Percentiles rank a stretch among this genome's conserved stretches.
phyloP scores from a whole-genome alignment of 2,329 filamentous ascomycete species.

The Trichoderma citrinoviride region DNA sequence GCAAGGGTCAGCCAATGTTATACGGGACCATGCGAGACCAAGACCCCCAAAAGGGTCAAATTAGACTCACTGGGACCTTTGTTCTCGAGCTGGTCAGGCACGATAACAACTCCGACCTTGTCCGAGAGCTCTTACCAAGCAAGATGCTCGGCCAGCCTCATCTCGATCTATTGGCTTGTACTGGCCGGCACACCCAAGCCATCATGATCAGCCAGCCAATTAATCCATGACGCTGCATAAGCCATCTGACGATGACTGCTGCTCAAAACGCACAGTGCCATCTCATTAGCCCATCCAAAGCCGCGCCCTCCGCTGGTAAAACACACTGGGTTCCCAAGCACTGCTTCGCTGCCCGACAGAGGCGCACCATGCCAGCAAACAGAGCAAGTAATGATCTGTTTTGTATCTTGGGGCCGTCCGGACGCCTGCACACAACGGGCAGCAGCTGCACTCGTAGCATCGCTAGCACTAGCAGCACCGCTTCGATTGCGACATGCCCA shows the following conservation, averaged over 20 bases:
- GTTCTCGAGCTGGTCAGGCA: not conserved
- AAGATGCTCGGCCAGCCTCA: not conserved
- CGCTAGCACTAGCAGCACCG: not conserved
- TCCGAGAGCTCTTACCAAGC: not conserved
- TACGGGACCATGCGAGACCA: not conserved
- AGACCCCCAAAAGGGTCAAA: not conserved
- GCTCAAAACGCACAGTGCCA: not conserved
- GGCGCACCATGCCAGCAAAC: not conserved
- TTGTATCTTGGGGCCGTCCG: not conserved
- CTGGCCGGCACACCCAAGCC: not conserved
- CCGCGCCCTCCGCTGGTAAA: not conserved
- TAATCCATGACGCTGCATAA: not conserved
- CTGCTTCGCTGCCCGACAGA: slow-evolving; percentile 17
- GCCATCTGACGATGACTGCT: slow-evolving; percentile 5
- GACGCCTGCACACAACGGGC: not conserved
- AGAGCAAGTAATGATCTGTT: not conserved
- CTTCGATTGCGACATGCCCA: not conserved
- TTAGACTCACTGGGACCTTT: not conserved
- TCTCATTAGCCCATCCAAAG: not conserved
- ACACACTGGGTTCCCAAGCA: not conserved
- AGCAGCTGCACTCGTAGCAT: no score
- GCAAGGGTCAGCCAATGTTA: not conserved
- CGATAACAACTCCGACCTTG: not conserved
- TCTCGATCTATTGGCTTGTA: not conserved
- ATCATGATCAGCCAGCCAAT: slow-evolving; percentile 3